phyloP scores from a whole-genome alignment of 257 asterid species.

The Striga asiatica region DNA sequence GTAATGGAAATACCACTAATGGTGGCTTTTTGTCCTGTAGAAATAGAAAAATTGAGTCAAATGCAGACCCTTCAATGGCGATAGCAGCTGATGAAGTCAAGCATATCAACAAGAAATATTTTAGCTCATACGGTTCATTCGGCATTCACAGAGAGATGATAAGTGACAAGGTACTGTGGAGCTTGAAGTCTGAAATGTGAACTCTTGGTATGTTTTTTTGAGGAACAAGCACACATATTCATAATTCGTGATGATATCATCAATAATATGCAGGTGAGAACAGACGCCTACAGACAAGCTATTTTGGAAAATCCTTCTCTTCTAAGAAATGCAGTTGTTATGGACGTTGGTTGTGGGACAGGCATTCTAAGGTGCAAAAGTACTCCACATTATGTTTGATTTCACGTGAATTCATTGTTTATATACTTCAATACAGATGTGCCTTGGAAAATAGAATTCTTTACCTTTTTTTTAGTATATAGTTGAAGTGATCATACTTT shows the following conservation, averaged over 20 bases:
- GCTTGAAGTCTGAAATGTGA: not conserved
- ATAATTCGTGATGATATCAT: not conserved
- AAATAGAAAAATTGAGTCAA: slow-evolving; percentile 13
- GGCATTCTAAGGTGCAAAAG: slow-evolving; percentile 74
- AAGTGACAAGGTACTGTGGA: slow-evolving; percentile 74
- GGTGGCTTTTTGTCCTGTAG: slow-evolving; percentile 18
- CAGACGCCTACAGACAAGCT: slow-evolving; percentile 81
- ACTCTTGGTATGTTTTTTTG: not conserved
- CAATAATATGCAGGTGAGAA: slow-evolving; percentile 58
- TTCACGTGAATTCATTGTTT: slow-evolving; percentile 1
- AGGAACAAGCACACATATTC: not conserved
- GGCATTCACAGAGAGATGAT: slow-evolving; percentile 97
- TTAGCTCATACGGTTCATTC: slow-evolving; percentile 76
- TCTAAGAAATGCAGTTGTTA: slow-evolving; percentile 53
- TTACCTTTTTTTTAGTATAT: too few species aligned
- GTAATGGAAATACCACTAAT: slow-evolving; percentile 12
- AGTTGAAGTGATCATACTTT: not conserved
- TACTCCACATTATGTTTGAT: slow-evolving; percentile 5
- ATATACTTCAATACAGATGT: not conserved
- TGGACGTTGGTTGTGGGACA: slow-evolving; percentile 98
- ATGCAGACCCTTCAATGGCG: slow-evolving; percentile 18
- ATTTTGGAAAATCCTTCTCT: slow-evolving; percentile 80
- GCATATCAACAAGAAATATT: slow-evolving; percentile 52
- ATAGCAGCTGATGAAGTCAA: slow-evolving; percentile 33
- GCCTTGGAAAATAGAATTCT: too few species aligned